Evolutionary conservation across 2,329 filamentous ascomycete genomes (phyloP), one percentile per base, ranked within the genome.

Genomic region (Chalaropsis ovoidea): DNA sequence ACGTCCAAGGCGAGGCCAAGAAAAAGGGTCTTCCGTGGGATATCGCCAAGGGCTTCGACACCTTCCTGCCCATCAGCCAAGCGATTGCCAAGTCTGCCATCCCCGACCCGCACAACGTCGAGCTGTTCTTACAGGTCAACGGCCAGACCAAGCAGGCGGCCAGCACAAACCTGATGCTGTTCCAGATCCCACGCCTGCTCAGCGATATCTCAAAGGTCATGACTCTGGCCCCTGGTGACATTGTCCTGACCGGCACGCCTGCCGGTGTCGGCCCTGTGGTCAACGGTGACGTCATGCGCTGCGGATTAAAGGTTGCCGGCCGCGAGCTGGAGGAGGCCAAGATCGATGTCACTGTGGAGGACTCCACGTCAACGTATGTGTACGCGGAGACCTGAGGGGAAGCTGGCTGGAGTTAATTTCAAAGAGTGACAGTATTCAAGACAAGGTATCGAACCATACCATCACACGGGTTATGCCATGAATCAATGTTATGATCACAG

Each of bases 31-130:
- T 97, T 17, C 94, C 94, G 7, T 99, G 94, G 94, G 86, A 86
- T 72, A 96, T 96, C 70, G 88, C 90, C 70, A 99, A 99, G 80
- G 94, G 94, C 60, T 99, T 97, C 74, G 94, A 99, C 76, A 97
- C 94, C 2, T 99, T 99, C 79, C 81, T 95, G 63, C 94, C 94
- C 67, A 82, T 99, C 72, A 90, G 87, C 75, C 80, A 87, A 69
- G 80, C 89, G 65, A 95, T 99, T 71, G 80, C 85, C 70, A 95
- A 95, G 78, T 80, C 83, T 43, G 81, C 82, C 69, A 90, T 99
- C 70, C 83, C 87, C 13, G 85, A 97, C 76, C 94, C 94, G 41
- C 92, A 97, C 75, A 85, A 93, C 72, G 86, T 90, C 19, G 88
- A 95, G 77, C 78, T 99, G 68, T 95, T 87, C 76, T 82, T 99